phyloP scores from a whole-genome alignment of 805 yeast species.

The Nadsonia fulvescens region DNA sequence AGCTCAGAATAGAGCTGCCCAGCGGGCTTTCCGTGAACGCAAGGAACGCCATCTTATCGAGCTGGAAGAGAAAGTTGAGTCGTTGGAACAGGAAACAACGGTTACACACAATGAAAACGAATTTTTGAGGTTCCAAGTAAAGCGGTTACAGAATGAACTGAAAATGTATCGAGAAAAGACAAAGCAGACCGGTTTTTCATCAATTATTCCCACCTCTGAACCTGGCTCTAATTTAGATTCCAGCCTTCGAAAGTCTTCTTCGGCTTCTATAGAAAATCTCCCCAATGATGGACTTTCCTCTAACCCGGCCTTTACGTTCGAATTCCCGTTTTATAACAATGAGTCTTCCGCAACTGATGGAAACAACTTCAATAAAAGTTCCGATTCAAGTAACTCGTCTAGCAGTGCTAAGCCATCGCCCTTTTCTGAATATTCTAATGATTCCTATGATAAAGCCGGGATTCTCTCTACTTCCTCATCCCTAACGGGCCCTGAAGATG shows the following conservation, averaged over 20 bases:
- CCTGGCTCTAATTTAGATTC: too few relatives aligned
- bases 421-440: too few relatives aligned
- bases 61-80: constrained; percentile 57
- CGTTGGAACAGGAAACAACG: constrained; percentile 53
- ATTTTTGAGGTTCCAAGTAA: constrained; percentile 59
- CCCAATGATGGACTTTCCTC: constrained; percentile 3
- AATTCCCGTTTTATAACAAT: constrained; percentile 32
- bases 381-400: too few relatives aligned
- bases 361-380: too few relatives aligned
- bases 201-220: not conserved
- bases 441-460: too few relatives aligned
- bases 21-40: constrained; percentile 87
- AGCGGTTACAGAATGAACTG: constrained; percentile 54
- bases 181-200: too few relatives aligned
- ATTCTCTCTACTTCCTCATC: too few relatives aligned
- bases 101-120: constrained; percentile 56
- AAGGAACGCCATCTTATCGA: constrained; percentile 78
- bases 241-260: too few relatives aligned
- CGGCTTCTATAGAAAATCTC: too few relatives aligned
- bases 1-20: constrained; percentile 97
- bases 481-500: too few relatives aligned
- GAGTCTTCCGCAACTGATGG: not conserved
- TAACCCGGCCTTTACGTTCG: constrained; percentile 28
- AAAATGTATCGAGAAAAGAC: constrained; percentile 34
- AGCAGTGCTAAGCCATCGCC: too few relatives aligned